Percentiles rank a stretch among this genome's conserved stretches.
phyloP scores from a whole-genome alignment of 2,329 filamentous ascomycete genomes.

The Boeremia lycopersici region DNA sequence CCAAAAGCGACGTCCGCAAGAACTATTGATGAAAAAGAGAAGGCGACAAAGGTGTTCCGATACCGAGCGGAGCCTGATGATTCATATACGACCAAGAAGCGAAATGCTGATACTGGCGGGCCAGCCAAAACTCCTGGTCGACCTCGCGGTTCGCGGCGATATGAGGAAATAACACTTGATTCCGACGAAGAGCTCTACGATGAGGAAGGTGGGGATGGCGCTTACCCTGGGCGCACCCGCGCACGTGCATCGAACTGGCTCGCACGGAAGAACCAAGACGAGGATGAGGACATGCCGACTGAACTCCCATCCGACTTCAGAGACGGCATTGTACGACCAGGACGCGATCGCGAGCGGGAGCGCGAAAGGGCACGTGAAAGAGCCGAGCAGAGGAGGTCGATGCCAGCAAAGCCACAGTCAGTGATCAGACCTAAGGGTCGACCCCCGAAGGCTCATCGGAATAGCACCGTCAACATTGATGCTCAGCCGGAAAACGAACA shows the following conservation, averaged over 20 bases:
- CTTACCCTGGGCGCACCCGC: conserved; percentile 23
- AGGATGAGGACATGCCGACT: conserved; percentile 49
- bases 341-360: conserved; percentile 34
- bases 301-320: conserved; percentile 52
- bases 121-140: conserved; percentile 28
- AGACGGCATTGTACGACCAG: conserved; percentile 42
- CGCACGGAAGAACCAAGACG: conserved; percentile 49
- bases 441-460: conserved; percentile 31
- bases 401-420: conserved; percentile 32
- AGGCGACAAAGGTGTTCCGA: conserved; percentile 43
- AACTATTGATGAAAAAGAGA: conserved; percentile 33
- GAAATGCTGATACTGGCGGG: conserved; percentile 32
- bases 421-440: conserved; percentile 33
- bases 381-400: conserved; percentile 33
- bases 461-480: conserved; percentile 36
- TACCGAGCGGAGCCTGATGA: conserved; percentile 49
- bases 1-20: conserved; percentile 23
- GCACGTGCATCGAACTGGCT: conserved; percentile 49
- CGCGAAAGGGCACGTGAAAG: conserved; percentile 28
- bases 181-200: conserved; percentile 50
- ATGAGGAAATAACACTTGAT: conserved; percentile 55
- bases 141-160: conserved; percentile 36
- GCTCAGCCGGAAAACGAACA: conserved; percentile 8
- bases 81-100: conserved; percentile 44
- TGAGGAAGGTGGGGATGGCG: conserved; percentile 22